Conservation (phyloP, 208 protist genomes). For the Zelonia costaricensis region DNA sequence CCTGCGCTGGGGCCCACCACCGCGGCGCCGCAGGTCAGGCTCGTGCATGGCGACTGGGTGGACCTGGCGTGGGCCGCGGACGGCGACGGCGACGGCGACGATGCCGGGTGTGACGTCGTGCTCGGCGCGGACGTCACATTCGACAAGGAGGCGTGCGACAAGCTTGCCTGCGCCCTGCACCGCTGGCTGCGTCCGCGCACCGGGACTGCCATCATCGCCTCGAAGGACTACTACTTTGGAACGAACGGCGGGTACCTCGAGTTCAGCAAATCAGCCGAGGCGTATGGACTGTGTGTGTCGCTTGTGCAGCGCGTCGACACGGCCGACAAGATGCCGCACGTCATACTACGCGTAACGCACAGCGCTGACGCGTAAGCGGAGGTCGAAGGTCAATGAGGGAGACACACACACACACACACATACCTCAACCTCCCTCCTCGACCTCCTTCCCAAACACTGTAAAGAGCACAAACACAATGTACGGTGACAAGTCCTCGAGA, state of each 20-base stretch:
- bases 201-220: constrained; percentile 69
- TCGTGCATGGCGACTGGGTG: constrained; percentile 82
- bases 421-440: too few species aligned
- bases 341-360: constrained; percentile 54
- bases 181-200: constrained; percentile 52
- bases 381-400: too few species aligned
- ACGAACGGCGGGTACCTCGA: constrained; percentile 77
- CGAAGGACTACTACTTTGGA: constrained; percentile 92
- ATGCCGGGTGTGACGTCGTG: constrained; percentile 41
- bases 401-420: too few species aligned
- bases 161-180: constrained; percentile 60
- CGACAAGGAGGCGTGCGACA: constrained; percentile 75
- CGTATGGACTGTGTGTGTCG: constrained; percentile 34
- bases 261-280: constrained; percentile 38
- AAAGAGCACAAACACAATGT: too few species aligned
- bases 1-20: not conserved
- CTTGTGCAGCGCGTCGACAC: constrained; percentile 47
- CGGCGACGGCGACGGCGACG: not conserved
- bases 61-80: constrained; percentile 36
- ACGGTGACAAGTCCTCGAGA: too few species aligned
- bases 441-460: too few species aligned
- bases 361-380: too few species aligned
- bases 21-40: constrained; percentile 39
- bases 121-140: constrained; percentile 90
- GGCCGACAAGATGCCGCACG: constrained; percentile 63